A percentile compares a stretch with the other conserved stretches of the same genome.
Conservation (phyloP, 192 early-diverging fungal species). For the Diversispora epigaea region DNA sequence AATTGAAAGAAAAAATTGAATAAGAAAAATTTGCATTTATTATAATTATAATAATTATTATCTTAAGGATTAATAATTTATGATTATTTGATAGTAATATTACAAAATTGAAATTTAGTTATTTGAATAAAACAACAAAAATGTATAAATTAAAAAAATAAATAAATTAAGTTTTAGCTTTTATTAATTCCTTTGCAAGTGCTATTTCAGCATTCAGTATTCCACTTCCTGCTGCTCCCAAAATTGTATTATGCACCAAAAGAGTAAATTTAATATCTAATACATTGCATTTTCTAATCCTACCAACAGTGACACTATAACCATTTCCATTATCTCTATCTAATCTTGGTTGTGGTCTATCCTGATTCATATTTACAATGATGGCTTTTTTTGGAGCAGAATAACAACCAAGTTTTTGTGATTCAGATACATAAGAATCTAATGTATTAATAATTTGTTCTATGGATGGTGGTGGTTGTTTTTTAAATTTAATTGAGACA, state of each 20-base stretch:
- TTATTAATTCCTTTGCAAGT: constrained; percentile 70
- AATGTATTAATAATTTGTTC: constrained; percentile 75
- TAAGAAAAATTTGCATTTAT: no score
- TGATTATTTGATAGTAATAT: no score
- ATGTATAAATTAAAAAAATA: no score
- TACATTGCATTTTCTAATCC: constrained; percentile 80
- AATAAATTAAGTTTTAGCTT: neutral
- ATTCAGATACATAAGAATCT: constrained; percentile 75
- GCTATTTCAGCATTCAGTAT: constrained; percentile 95
- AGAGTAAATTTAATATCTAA: constrained; percentile 91
- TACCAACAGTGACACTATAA: constrained; percentile 90
- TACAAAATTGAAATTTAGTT: no score
- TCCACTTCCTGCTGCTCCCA: constrained; percentile 92
- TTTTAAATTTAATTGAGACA: constrained; percentile 84
- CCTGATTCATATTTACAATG: constrained; percentile 66
- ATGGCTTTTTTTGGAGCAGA: constrained; percentile 83
- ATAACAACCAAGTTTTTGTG: constrained; percentile 72
- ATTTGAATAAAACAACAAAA: no score
- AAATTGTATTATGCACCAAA: constrained; percentile 92
- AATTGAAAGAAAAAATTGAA: no score
- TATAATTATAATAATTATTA: no score
- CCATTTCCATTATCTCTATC: constrained; percentile 84
- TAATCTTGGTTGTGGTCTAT: constrained; percentile 93
- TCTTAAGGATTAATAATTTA: no score
- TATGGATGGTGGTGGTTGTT: constrained; percentile 63